Base-by-base conservation (phyloP, 1,139 yeast species). In the Geotrichum europaeum region DNA sequence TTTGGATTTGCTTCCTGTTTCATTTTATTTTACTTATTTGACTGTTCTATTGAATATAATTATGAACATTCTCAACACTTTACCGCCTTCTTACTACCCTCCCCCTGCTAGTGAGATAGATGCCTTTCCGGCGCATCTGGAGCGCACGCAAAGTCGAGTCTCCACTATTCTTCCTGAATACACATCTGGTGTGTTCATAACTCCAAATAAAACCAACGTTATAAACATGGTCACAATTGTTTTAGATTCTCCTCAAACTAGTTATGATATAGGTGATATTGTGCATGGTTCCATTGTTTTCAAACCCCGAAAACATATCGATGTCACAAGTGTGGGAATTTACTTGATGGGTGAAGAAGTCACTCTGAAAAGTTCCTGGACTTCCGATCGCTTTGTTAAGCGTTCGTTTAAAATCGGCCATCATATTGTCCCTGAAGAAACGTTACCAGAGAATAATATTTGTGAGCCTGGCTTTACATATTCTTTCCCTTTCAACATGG, bases 51-150 rank as follows among this genome's bases (percentile, higher is more conserved):
- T 40, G 15, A 40, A n/a, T 10, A 40, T 22, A 50, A 40, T 45
- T 4, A 22, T 20, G 47, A 47, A 9, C n/a, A 47, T 50, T 36
- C 34, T 20, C 4, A 40, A 53, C 28, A 24, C 32, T 51, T 50
- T 28, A 47, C 60, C 60, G 12, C 60, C 60, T 4, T 47, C 58
- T 18, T 58, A 58, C 30, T 32, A 34, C n/a, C 60, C 60, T 20
- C 60, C 60, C 10, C 20, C 51, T 4, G 57, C 60, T n/a, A 20
- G 47, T 36, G 53, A 55, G 18, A 58, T 58, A 10, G 32, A 55
- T 22, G 57, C 60, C 4, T 58, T 58, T 32, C 60, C 60, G 6
- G 40, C 34, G 13, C 30, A 32, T 18, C 40, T 53, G 5, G 47
- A 32, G 24, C 34, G 58, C 28, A 43, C 55, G 22, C 51, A 45